Evolutionary conservation across 108 stramenopile genomes (phyloP), one percentile per base, ranked within the genome.

Genomic region (Asterionellopsis glacialis): DNA sequence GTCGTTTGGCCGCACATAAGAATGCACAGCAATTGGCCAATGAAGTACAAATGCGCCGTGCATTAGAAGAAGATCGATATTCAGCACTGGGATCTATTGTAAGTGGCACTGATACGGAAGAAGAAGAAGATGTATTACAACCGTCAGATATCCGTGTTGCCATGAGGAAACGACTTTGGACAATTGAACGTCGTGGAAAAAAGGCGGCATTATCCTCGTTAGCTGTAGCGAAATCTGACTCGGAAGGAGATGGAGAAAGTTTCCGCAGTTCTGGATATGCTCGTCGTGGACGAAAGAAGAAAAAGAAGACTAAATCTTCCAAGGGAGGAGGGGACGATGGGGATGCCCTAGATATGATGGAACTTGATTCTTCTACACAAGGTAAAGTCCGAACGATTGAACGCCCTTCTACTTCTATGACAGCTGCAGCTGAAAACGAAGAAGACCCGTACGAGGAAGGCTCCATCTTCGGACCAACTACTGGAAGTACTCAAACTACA

Each of bases 391-490:
- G 33, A 5, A 33, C 33, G 5, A 33, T 33, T 2, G 33, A 33
- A 5, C 33, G 33, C 33, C 2, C 7, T 33, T 48, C 6, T 9
- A 21, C 47, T 19, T 7, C 9, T 21, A 9, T 9, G 21, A 19
- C 21, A 21, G 5, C 43, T 14, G 43, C 14, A 11, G 14, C 16
- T 1, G 19, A 48, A 1, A 22, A 15, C 2, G 63, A 45, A 14
- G 73, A 79, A 18, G 61, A 64, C 0, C 69, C 52, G 7, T 39
- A 65, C 41, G 87, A 83, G 11, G 88, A 85, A 64, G 82, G 76
- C 41, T 87, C 85, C 9, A 93, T 93, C 47, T 93, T 90, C 65
- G 88, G 88, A 19, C 88, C 88, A 51, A 90, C 92, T 44, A 70
- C 83, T n/a, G 92, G 92, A 27, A 42, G 74, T 16, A 81, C 69